Conservation (phyloP, 75 land plant genomes). For the Cryptomeria japonica region DNA sequence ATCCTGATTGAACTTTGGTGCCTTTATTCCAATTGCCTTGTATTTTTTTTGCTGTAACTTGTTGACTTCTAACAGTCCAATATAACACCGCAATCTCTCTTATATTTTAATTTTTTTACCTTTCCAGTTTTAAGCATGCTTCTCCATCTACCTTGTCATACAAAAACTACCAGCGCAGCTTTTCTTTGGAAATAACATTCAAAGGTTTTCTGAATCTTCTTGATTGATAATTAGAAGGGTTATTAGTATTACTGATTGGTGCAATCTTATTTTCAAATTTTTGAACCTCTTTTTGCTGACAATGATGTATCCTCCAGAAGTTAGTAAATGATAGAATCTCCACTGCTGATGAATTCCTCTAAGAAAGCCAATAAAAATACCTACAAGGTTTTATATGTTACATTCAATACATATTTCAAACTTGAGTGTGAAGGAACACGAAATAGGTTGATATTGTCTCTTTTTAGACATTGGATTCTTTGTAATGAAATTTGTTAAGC, state of each 20-base stretch:
- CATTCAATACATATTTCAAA: background rate
- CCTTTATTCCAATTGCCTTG: background rate
- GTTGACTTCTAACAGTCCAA: background rate
- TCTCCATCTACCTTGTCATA: background rate
- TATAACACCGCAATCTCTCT: background rate
- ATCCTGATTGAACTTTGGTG: background rate
- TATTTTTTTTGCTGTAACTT: background rate
- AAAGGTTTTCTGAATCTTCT: background rate
- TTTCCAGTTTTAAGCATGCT: background rate
- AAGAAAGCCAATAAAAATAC: background rate
- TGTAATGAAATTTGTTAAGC: background rate
- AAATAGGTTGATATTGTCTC: background rate
- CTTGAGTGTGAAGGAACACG: background rate
- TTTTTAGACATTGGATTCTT: conserved; percentile 1
- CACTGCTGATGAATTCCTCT: background rate
- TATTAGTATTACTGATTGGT: background rate
- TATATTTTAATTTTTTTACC: background rate
- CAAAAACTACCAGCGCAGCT: background rate
- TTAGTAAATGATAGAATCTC: background rate
- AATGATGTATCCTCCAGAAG: background rate
- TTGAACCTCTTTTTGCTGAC: background rate
- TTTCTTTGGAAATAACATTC: background rate
- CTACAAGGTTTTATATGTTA: background rate
- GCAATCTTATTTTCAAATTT: background rate
- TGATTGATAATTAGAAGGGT: background rate